A percentile compares a stretch with the other conserved stretches of the same genome.
Evolutionary conservation across 192 early-diverging fungal genomes (phyloP).

Genomic region (Ambispora gerdemannii): DNA sequence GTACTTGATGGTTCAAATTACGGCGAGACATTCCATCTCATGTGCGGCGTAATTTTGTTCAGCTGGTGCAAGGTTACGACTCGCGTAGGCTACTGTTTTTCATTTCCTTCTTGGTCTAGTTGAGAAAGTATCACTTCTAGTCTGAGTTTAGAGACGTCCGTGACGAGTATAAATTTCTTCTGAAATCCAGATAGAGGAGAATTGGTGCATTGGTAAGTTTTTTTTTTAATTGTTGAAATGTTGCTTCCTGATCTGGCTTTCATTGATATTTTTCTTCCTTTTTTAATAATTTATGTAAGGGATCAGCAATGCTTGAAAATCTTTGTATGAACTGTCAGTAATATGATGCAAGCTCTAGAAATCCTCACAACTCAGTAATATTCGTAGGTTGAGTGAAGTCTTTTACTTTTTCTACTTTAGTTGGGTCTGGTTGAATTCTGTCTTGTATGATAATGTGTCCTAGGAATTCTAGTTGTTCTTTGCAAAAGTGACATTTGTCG

Average conservation of each 20-base stretch:
- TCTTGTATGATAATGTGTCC: not conserved
- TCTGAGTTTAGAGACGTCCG: not conserved
- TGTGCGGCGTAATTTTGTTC: no score
- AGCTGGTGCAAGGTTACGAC: not conserved
- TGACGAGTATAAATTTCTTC: conserved; percentile 6
- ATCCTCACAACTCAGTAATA: not conserved
- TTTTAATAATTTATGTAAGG: not conserved
- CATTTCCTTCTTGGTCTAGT: not conserved
- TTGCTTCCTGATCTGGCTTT: not conserved
- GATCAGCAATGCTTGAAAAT: not conserved
- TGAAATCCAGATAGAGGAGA: not conserved
- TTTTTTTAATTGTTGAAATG: not conserved
- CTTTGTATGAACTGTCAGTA: not conserved
- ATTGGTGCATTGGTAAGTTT: not conserved
- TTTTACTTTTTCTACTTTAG: no score
- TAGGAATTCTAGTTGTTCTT: no score
- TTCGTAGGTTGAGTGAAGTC: not conserved
- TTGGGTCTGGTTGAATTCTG: not conserved
- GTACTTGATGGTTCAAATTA: conserved; percentile 12
- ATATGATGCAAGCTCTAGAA: not conserved
- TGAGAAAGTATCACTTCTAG: conserved; percentile 5
- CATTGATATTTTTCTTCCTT: not conserved
- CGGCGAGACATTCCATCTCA: conserved; percentile 19
- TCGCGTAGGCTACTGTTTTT: conserved; percentile 2
- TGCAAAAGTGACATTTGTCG: no score